Conservation (phyloP, 192 early-diverging fungal species). For the Coemansia guatemalensis region DNA sequence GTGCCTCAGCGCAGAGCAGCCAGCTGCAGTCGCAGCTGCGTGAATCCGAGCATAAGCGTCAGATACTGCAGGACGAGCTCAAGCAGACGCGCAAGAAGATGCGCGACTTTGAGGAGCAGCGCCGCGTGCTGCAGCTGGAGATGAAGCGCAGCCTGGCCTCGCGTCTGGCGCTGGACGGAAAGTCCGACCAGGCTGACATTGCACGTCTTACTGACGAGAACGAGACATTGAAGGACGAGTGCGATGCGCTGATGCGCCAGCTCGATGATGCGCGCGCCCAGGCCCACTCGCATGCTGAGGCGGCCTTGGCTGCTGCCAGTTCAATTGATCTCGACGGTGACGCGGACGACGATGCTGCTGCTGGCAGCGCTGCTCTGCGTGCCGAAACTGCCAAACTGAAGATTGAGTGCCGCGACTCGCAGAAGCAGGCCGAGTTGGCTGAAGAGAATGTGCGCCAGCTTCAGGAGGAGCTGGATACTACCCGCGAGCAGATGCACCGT, state of each 20-base stretch:
- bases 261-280: conserved; percentile 21
- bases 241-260: conserved; percentile 30
- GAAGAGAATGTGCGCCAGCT: conserved; percentile 14
- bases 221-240: conserved; percentile 37
- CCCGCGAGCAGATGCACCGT: conserved; percentile 10
- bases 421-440: conserved; percentile 7
- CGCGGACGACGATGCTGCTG: conserved; percentile 5
- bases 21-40: conserved; percentile 14
- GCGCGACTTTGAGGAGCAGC: conserved; percentile 39
- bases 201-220: conserved; percentile 22
- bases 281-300: conserved; percentile 16
- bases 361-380: conserved; percentile 19
- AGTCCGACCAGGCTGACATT: conserved; percentile 22
- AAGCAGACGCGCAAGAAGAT: conserved; percentile 16
- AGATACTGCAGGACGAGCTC: conserved; percentile 15
- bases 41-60: conserved; percentile 13
- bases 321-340: conserved; percentile 12
- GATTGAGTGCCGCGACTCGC: conserved; percentile 23
- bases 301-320: conserved; percentile 21
- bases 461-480: conserved; percentile 14
- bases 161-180: conserved; percentile 16
- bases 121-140: conserved; percentile 26
- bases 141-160: conserved; percentile 28
- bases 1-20: neutral
- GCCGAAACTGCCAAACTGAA: conserved; percentile 34